These are phyloP conservation scores for Candida sojae DNA, from an alignment of 1,139 yeast species.

Conservation along the genomic window DNA sequence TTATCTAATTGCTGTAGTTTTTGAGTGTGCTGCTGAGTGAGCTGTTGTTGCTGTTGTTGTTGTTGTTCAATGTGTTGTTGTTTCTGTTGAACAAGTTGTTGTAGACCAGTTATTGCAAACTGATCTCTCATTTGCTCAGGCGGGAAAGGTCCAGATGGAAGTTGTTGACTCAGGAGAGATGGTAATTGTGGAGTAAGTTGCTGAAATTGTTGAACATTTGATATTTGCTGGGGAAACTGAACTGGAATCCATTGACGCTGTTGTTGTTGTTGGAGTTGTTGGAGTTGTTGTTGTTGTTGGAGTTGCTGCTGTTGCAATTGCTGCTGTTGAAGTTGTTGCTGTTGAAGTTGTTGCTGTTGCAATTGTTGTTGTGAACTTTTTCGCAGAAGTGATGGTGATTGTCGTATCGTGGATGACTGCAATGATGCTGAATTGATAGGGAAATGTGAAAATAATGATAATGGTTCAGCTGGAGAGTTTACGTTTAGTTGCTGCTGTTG, in stretches of 20 bases:
- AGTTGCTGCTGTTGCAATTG: background rate
- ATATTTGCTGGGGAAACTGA: background rate
- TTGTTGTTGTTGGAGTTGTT: background rate
- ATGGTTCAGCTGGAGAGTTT: background rate
- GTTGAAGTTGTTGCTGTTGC: background rate
- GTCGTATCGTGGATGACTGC: background rate
- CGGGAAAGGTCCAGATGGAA: background rate
- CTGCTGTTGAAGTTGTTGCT: background rate
- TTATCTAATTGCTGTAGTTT: too few species aligned
- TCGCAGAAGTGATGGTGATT: background rate
- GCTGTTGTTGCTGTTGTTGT: background rate
- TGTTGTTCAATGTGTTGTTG: background rate
- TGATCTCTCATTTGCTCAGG: background rate
- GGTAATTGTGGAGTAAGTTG: background rate
- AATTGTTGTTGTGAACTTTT: background rate
- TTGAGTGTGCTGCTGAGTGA: too few species aligned
- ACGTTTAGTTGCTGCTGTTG: constrained; percentile 7
- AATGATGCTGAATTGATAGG: background rate
- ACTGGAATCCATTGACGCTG: background rate
- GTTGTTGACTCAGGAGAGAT: background rate
- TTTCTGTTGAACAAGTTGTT: background rate
- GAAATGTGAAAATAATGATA: background rate
- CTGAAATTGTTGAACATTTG: background rate
- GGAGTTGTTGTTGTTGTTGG: background rate
- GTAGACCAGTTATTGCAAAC: background rate